Evolutionary conservation across 2,329 filamentous ascomycete species (phyloP), one percentile per base, ranked within the genome.

Genomic region (Aureobasidium sp.): DNA sequence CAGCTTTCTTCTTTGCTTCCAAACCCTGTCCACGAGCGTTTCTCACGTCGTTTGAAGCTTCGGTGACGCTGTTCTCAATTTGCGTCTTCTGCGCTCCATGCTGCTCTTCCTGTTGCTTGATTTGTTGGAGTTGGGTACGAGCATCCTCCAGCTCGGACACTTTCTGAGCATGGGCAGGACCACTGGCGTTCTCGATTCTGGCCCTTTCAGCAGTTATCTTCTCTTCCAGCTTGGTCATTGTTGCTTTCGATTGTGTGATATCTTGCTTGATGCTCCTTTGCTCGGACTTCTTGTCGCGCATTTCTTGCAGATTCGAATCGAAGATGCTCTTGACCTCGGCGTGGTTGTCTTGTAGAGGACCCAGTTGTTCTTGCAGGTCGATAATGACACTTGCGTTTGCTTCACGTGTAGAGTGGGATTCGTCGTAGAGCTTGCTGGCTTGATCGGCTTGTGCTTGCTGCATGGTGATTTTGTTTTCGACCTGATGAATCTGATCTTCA

Each of bases 91-190:
- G 71, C 21, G 68, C 67, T 61, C 73, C 74, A 5, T 83, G 79
- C 37, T 79, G 73, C 34, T 76, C 71, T 6, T 78, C 76, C 50
- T 74, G 73, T 29, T 79, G 70, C 67, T 85, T 82, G 36, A 69
- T 63, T 39, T 68, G 62, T 3, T 68, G 67, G 3, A 61, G n/a
- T 5, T 59, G 41, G n/a, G 16, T 13, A 11, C 61, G 54, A 13
- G 85, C 84, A 21, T 83, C 76, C 27, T 85, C 78, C 3, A 88
- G 77, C 67, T 87, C 80, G 21, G 77, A 75, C 39, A 83, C 74
- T 68, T 85, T 90, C 64, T 81, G 77, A 9, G 82, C 78, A 68
- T 89, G 84, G 29, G 83, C 83, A 30, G 88, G 88, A 41, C 91
- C 90, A 67, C 88, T 87, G 2, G 84, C 81, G 58, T 72, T 73